Conservation (phyloP, 345 rosid species). For the Dipteronia dyeriana region DNA sequence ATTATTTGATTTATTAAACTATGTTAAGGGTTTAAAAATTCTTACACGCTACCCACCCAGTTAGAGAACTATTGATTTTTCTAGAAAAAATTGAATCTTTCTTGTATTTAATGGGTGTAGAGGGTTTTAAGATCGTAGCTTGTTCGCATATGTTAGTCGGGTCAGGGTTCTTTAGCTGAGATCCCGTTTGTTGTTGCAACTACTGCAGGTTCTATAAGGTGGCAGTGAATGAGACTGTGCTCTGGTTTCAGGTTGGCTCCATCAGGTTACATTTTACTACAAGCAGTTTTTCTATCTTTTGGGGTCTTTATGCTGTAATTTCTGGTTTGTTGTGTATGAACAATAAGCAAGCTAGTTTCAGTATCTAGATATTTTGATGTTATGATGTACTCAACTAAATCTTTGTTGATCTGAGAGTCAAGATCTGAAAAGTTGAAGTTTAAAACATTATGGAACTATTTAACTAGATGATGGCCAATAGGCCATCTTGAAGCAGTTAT, state of each 20-base stretch:
- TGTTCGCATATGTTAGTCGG: background rate
- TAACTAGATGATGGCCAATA: background rate
- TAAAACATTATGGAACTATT: background rate
- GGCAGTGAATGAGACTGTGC: constrained; percentile 57
- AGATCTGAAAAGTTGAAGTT: background rate
- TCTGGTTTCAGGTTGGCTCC: constrained; percentile 99
- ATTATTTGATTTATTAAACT: background rate
- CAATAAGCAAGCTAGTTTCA: background rate
- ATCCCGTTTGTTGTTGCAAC: background rate
- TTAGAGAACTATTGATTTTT: background rate
- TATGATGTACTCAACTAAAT: background rate
- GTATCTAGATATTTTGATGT: constrained; percentile 1
- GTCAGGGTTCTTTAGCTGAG: constrained; percentile 10
- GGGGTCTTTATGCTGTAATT: background rate
- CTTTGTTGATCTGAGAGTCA: background rate
- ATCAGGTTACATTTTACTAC: constrained; percentile 73
- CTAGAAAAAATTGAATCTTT: background rate
- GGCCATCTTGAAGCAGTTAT: background rate
- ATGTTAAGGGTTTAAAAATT: background rate
- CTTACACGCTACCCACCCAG: background rate
- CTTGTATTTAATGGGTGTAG: background rate
- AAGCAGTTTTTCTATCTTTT: background rate
- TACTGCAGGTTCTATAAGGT: constrained; percentile 79
- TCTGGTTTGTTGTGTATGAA: constrained; percentile 1
- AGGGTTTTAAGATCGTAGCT: background rate